These are phyloP conservation scores for Phytophthora macrochlamydospora DNA, from an alignment of 352 stramenopile species.

Conservation along the genomic window DNA sequence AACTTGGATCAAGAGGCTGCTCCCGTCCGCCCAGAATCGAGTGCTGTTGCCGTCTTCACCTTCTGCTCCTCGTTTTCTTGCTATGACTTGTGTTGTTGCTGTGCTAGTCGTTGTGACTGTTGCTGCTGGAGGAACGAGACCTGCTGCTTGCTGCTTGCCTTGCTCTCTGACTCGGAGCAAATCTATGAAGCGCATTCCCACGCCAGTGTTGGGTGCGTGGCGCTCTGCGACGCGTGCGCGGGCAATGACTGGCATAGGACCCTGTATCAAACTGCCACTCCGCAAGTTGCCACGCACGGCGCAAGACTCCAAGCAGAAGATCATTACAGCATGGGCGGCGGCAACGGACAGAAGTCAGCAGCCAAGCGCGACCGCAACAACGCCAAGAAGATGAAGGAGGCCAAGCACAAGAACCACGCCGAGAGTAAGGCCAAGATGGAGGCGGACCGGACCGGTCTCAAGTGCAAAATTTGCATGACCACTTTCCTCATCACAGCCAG, in stretches of 20 bases:
- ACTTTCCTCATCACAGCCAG: constrained; percentile 87
- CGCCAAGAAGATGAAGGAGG: constrained; percentile 85
- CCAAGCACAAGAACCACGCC: constrained; percentile 81
- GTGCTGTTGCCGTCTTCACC: no score
- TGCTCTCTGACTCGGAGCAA: constrained; percentile 10
- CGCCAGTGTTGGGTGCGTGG: constrained; percentile 9
- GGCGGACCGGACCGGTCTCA: constrained; percentile 76
- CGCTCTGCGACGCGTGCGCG: constrained; percentile 11
- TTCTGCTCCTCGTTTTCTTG: no score
- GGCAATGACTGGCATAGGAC: background rate
- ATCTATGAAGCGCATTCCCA: constrained; percentile 28
- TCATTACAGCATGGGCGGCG: constrained; percentile 69
- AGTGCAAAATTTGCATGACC: constrained; percentile 90
- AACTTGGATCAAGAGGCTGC: no score
- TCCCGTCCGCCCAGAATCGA: no score
- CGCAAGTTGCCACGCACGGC: constrained; percentile 19
- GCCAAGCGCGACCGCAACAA: constrained; percentile 85
- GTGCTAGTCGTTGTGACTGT: background rate
- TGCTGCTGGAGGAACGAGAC: no score
- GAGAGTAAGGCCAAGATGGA: constrained; percentile 85
- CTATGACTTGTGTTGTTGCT: constrained; percentile 3
- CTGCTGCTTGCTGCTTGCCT: background rate
- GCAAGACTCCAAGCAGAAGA: constrained; percentile 17
- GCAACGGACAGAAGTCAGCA: constrained; percentile 84
- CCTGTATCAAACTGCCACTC: constrained; percentile 18